Conservation (phyloP, 306 rosid genomes). For the Quercus engelmannii region DNA sequence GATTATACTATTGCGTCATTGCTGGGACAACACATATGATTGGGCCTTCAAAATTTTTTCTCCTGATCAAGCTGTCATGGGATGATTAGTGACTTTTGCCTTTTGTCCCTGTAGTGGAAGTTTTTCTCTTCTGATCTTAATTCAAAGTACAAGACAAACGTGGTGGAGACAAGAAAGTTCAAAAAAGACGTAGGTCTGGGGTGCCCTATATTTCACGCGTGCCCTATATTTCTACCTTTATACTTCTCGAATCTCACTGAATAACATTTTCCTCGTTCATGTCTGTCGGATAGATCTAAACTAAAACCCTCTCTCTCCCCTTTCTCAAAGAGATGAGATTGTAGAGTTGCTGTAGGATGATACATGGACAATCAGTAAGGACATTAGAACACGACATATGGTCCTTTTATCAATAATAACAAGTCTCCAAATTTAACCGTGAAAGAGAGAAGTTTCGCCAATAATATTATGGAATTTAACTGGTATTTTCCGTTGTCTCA, state of each 20-base stretch:
- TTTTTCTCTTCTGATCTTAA: conserved; percentile 8
- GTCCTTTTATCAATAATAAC: conserved; percentile 5
- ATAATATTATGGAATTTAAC: too few species aligned
- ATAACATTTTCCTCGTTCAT: conserved; percentile 19
- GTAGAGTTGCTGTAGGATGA: not conserved
- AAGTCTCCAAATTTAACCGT: too few species aligned
- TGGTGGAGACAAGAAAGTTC: conserved; percentile 48
- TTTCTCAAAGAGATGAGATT: not conserved
- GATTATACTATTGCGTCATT: not conserved
- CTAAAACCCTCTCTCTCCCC: not conserved
- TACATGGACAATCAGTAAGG: conserved; percentile 22
- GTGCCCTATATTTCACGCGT: conserved; percentile 61
- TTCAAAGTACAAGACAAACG: conserved; percentile 37
- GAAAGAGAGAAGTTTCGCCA: too few species aligned
- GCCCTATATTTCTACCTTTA: conserved; percentile 36
- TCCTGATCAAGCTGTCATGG: not conserved
- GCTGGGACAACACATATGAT: not conserved
- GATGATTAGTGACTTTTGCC: not conserved
- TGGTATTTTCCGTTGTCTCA: too few species aligned
- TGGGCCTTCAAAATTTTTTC: not conserved
- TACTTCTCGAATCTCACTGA: conserved; percentile 23
- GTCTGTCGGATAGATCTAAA: not conserved
- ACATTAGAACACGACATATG: conserved; percentile 15
- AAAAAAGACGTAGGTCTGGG: conserved; percentile 20
- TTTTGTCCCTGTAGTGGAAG: conserved; percentile 20